phyloP scores from a whole-genome alignment of 2,329 filamentous ascomycete genomes.

The Hypoxylon sp. region DNA sequence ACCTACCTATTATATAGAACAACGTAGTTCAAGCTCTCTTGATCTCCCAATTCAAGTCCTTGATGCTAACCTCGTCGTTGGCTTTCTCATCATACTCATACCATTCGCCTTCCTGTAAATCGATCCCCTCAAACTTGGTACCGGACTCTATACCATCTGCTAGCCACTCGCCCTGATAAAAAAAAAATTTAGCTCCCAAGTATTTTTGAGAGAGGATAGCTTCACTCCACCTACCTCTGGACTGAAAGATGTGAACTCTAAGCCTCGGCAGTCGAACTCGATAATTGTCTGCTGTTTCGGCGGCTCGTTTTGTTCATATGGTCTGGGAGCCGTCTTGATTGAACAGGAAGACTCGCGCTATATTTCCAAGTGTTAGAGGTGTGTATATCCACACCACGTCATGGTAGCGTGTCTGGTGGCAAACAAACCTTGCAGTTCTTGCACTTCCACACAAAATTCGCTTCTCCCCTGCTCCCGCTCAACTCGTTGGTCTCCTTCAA shows the following conservation, averaged over 20 bases:
- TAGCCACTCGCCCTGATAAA: constrained; percentile 84
- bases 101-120: constrained; percentile 93
- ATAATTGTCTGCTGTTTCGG: constrained; percentile 84
- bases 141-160: constrained; percentile 84
- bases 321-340: constrained; percentile 79
- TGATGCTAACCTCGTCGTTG: constrained; percentile 91
- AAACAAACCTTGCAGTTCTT: constrained; percentile 90
- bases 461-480: constrained; percentile 92
- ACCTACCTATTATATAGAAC: background rate
- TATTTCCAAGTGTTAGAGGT: constrained; percentile 17
- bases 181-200: constrained; percentile 22
- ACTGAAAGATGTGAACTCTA: constrained; percentile 93
- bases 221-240: constrained; percentile 75
- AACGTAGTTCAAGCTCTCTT: constrained; percentile 70
- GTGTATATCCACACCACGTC: background rate
- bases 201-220: background rate
- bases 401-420: background rate
- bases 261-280: constrained; percentile 92
- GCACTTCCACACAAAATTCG: constrained; percentile 99
- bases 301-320: constrained; percentile 80
- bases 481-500: constrained; percentile 87
- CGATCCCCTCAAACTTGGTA: constrained; percentile 86
- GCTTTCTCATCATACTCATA: constrained; percentile 98
- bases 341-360: constrained; percentile 88
- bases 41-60: constrained; percentile 90